A percentile compares a stretch with the other conserved stretches of the same genome.
Evolutionary conservation across 2,329 filamentous ascomycete species (phyloP).

Genomic region (Xylaria sp.): DNA sequence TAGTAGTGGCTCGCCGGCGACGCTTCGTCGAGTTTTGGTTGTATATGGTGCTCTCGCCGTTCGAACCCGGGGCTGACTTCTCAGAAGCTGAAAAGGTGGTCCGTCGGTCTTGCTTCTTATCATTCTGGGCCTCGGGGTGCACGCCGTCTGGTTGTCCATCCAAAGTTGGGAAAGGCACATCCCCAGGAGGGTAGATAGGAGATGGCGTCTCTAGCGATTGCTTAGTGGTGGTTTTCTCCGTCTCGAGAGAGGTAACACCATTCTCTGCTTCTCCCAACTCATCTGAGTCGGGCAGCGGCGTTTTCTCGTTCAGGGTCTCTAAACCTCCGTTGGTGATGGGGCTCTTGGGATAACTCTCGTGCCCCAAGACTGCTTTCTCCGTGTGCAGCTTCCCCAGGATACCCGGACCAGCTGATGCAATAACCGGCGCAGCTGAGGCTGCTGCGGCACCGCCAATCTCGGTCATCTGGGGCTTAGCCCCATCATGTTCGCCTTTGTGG

Average conservation of each 20-base stretch:
- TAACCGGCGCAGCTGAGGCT: slow-evolving; percentile 45
- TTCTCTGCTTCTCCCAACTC: slow-evolving; percentile 37
- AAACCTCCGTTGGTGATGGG: slow-evolving; percentile 34
- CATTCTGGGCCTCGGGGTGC: slow-evolving; percentile 46
- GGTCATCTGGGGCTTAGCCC: slow-evolving; percentile 55
- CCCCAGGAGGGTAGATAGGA: slow-evolving; percentile 56
- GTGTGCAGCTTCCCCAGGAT: slow-evolving; percentile 43
- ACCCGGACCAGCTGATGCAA: slow-evolving; percentile 42
- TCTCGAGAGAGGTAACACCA: slow-evolving; percentile 36
- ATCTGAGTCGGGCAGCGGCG: slow-evolving; percentile 31
- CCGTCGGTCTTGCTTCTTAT: slow-evolving; percentile 60
- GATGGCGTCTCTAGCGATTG: slow-evolving; percentile 53
- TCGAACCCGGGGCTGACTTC: slow-evolving; percentile 54
- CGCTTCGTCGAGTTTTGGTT: slow-evolving; percentile 59
- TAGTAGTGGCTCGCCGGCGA: slow-evolving; percentile 76
- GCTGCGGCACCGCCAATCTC: slow-evolving; percentile 41
- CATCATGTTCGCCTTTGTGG: slow-evolving; percentile 66
- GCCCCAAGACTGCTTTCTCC: slow-evolving; percentile 36
- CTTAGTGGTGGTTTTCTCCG: slow-evolving; percentile 41
- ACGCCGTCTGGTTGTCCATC: slow-evolving; percentile 51
- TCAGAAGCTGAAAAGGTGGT: slow-evolving; percentile 68
- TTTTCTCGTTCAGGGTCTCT: slow-evolving; percentile 43
- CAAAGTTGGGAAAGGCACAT: slow-evolving; percentile 60
- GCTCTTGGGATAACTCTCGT: slow-evolving; percentile 39
- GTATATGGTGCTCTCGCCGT: slow-evolving; percentile 51